phyloP scores from a whole-genome alignment of 1,284 basidiomycete genomes.

The Ceratobasidium papillatum region DNA sequence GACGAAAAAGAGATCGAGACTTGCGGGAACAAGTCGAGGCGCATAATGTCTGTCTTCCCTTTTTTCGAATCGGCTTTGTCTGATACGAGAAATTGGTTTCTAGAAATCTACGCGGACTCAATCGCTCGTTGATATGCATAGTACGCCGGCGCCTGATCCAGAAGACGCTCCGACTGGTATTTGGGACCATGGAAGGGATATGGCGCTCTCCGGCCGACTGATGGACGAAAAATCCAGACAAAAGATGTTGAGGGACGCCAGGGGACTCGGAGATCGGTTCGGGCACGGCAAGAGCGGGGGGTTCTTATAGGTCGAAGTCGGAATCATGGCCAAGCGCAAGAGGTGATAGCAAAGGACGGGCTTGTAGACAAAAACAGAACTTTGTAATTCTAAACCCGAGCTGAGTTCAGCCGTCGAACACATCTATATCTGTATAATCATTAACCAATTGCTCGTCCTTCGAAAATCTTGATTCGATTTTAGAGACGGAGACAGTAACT shows the following conservation, averaged over 20 bases:
- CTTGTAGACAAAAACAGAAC: background rate
- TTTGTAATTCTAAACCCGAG: background rate
- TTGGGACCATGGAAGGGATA: constrained; percentile 90
- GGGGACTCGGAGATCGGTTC: constrained; percentile 81
- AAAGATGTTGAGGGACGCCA: constrained; percentile 80
- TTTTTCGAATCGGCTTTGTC: background rate
- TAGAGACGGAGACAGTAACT: background rate
- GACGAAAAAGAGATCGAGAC: constrained; percentile 69
- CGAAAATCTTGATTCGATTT: background rate
- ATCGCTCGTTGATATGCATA: constrained; percentile 75
- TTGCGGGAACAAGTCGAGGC: constrained; percentile 76
- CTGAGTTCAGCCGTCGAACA: background rate
- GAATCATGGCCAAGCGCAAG: too few species aligned
- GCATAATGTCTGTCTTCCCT: constrained; percentile 70
- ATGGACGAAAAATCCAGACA: constrained; percentile 84
- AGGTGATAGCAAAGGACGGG: too few species aligned
- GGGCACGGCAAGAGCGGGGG: constrained; percentile 59
- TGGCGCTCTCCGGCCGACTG: constrained; percentile 82
- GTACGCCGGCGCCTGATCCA: constrained; percentile 53
- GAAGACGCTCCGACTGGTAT: constrained; percentile 69
- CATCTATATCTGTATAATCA: background rate
- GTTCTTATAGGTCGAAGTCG: too few species aligned
- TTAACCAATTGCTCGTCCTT: background rate
- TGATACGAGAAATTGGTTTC: constrained; percentile 17
- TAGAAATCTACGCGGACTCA: constrained; percentile 72